phyloP scores from a whole-genome alignment of 805 yeast species.

The Candida lessepsii region DNA sequence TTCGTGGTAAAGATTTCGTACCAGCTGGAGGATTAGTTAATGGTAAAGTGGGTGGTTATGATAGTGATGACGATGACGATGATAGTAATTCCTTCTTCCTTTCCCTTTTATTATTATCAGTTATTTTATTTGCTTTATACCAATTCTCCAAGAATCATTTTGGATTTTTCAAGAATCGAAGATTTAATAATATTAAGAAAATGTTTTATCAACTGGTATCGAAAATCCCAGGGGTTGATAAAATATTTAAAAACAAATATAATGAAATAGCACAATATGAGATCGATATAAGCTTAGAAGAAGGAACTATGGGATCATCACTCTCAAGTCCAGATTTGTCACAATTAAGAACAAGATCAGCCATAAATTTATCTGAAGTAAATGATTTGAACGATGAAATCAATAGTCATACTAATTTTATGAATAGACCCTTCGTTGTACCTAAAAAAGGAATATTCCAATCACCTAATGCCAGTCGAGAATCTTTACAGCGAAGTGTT shows the following conservation, averaged over 20 bases:
- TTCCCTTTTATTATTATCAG: constrained; percentile 14
- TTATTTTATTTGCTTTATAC: constrained; percentile 16
- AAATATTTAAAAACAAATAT: constrained; percentile 11
- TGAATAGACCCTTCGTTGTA: constrained; percentile 37
- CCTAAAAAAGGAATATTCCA: constrained; percentile 23
- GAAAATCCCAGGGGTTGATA: constrained; percentile 23
- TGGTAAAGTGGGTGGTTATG: constrained; percentile 9
- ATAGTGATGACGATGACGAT: constrained; percentile 20
- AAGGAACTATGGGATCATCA: constrained; percentile 28
- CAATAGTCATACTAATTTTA: constrained; percentile 21
- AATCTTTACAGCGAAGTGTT: constrained; percentile 22
- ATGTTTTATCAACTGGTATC: constrained; percentile 13
- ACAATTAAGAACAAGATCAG: constrained; percentile 36
- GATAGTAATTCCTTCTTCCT: constrained; percentile 8
- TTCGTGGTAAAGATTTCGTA: constrained; percentile 31
- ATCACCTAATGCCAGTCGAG: constrained; percentile 25
- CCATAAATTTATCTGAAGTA: constrained; percentile 26
- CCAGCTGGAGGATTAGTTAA: constrained; percentile 25
- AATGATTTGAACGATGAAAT: constrained; percentile 11
- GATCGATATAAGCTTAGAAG: constrained; percentile 30
- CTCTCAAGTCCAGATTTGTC: constrained; percentile 18
- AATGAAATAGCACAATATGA: constrained; percentile 20
- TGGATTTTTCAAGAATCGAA: constrained; percentile 12
- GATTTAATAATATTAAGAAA: constrained; percentile 14
- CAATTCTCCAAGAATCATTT: constrained; percentile 9